Conservation (phyloP, 129 eudicot genomes). For the Glebionis coronaria region DNA sequence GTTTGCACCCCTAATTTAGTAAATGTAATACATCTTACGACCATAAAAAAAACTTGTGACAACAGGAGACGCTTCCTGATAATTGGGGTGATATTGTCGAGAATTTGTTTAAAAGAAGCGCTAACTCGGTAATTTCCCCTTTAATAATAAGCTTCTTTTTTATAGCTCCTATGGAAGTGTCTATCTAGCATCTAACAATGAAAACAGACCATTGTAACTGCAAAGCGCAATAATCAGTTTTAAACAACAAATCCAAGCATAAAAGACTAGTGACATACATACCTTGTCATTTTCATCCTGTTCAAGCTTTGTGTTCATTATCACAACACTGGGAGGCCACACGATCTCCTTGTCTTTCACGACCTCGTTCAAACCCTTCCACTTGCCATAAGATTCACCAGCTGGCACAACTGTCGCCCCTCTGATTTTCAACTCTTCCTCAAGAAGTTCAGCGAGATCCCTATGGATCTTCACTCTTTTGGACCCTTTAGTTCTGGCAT, state of each 20-base stretch:
- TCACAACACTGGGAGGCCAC: constrained; percentile 94
- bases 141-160: no score
- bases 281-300: constrained; percentile 76
- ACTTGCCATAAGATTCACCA: constrained; percentile 69
- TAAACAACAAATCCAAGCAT: neutral
- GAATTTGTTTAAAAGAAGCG: no score
- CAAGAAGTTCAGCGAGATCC: constrained; percentile 53
- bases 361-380: constrained; percentile 56
- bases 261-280: neutral
- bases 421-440: constrained; percentile 58
- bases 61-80: no score
- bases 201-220: no score
- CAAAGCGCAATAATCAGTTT: no score
- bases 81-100: no score
- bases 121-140: no score
- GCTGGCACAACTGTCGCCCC: constrained; percentile 58
- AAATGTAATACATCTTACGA: no score
- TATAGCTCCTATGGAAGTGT: no score
- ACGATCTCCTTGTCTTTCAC: constrained; percentile 57
- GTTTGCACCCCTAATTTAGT: no score
- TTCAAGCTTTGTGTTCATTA: constrained; percentile 71
- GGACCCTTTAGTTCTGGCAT: constrained; percentile 72
- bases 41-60: no score
- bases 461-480: constrained; percentile 65
- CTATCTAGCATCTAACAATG: no score